Percentiles rank a stretch among this genome's conserved stretches.
Conservation (phyloP, 805 yeast species). For the Wickerhamiella vanderwaltii region DNA sequence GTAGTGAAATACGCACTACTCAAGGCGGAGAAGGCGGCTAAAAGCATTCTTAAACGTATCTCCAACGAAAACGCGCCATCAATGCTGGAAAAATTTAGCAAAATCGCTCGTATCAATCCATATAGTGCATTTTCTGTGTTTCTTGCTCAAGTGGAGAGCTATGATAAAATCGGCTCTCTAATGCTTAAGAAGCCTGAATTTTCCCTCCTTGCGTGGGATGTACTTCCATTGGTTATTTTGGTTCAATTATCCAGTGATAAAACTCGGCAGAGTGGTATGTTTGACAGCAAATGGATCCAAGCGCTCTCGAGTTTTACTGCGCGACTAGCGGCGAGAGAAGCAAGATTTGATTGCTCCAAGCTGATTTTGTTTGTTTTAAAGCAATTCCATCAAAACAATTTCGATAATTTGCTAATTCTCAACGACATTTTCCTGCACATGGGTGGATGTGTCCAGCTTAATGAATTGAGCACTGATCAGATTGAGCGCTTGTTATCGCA, state of each 20-base stretch:
- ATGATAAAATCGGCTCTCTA: slow-evolving; percentile 69
- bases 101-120: slow-evolving; percentile 65
- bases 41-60: slow-evolving; percentile 62
- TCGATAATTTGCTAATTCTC: slow-evolving; percentile 49
- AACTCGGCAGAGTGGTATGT: slow-evolving; percentile 61
- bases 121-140: slow-evolving; percentile 60
- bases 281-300: slow-evolving; percentile 75
- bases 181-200: slow-evolving; percentile 71
- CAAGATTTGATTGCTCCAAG: slow-evolving; percentile 48
- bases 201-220: slow-evolving; percentile 75
- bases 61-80: slow-evolving; percentile 66
- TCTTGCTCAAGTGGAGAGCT: slow-evolving; percentile 77
- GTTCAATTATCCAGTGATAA: slow-evolving; percentile 61
- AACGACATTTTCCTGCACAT: slow-evolving; percentile 41
- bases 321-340: slow-evolving; percentile 45
- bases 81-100: slow-evolving; percentile 62
- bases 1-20: slow-evolving; percentile 7
- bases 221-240: slow-evolving; percentile 58
- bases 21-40: slow-evolving; percentile 62
- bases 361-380: slow-evolving; percentile 48
- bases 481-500: slow-evolving; percentile 44
- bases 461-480: slow-evolving; percentile 53
- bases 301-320: slow-evolving; percentile 69
- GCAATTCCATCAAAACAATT: slow-evolving; percentile 48
- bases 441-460: slow-evolving; percentile 61